phyloP scores from a whole-genome alignment of 768 basidiomycete species.

The Pulveroboletus sp. region DNA sequence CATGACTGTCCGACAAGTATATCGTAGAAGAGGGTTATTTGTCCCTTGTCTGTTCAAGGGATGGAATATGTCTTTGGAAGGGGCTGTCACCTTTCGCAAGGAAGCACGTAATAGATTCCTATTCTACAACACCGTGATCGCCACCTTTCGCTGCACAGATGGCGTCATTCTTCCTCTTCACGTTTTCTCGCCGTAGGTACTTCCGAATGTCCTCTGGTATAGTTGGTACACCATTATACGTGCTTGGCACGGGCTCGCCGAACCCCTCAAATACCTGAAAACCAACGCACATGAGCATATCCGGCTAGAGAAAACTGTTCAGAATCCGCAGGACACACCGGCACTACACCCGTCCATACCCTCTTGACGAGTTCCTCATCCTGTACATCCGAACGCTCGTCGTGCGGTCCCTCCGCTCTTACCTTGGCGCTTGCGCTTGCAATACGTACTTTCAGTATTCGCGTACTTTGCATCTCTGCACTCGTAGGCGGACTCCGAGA shows the following conservation, averaged over 20 bases:
- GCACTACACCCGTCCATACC: slow-evolving; percentile 25
- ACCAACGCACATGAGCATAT: background rate
- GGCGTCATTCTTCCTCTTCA: slow-evolving; percentile 23
- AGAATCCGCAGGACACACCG: slow-evolving; percentile 7
- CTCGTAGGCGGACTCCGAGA: slow-evolving; percentile 18
- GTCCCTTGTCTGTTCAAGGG: background rate
- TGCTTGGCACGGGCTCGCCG: slow-evolving; percentile 21
- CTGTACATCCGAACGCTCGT: slow-evolving; percentile 16
- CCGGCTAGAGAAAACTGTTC: background rate
- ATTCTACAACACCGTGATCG: slow-evolving; percentile 28
- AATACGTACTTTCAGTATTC: slow-evolving; percentile 20
- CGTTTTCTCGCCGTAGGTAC: slow-evolving; percentile 19
- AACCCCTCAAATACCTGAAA: slow-evolving; percentile 23
- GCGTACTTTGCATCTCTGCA: slow-evolving; percentile 22
- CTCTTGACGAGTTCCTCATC: slow-evolving; percentile 10
- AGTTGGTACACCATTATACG: slow-evolving; percentile 13
- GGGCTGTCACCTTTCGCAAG: background rate
- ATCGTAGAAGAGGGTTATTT: no score
- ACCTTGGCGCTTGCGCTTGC: slow-evolving; percentile 22
- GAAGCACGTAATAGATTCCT: background rate
- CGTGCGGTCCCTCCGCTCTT: slow-evolving; percentile 21
- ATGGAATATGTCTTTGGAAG: background rate
- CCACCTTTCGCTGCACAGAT: slow-evolving; percentile 23
- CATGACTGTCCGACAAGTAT: no score
- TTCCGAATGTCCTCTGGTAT: slow-evolving; percentile 19